Evolutionary conservation across 2,329 filamentous ascomycete genomes (phyloP).

Genomic region (Claviceps sp.): DNA sequence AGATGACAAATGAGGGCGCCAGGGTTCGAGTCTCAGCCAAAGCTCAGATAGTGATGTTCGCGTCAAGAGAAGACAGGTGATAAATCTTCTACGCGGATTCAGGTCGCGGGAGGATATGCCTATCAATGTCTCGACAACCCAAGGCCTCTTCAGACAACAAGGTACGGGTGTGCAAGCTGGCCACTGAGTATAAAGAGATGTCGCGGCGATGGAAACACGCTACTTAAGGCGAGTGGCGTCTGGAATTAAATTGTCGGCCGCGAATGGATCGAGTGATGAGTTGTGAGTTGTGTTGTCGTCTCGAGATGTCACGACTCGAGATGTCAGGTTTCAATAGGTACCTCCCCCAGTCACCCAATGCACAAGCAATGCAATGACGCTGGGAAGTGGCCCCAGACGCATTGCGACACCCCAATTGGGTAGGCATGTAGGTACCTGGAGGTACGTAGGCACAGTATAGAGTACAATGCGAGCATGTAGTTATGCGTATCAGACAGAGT

Average conservation of each 20-base stretch:
- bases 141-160: background rate
- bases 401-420: background rate
- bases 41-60: background rate
- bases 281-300: too few relatives aligned
- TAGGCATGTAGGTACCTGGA: background rate
- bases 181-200: background rate
- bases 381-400: background rate
- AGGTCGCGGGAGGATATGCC: background rate
- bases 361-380: background rate
- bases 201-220: background rate
- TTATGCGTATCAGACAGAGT: background rate
- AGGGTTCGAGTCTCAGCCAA: background rate
- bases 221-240: background rate
- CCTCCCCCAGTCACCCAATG: background rate
- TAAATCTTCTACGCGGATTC: background rate
- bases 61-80: background rate
- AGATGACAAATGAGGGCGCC: background rate
- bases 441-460: background rate
- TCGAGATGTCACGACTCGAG: background rate
- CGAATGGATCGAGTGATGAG: background rate
- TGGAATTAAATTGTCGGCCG: background rate
- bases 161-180: background rate
- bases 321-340: background rate
- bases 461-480: background rate
- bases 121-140: background rate